Evolutionary conservation across 768 basidiomycete species (phyloP).

Genomic region (Glaciozyma antarctica): DNA sequence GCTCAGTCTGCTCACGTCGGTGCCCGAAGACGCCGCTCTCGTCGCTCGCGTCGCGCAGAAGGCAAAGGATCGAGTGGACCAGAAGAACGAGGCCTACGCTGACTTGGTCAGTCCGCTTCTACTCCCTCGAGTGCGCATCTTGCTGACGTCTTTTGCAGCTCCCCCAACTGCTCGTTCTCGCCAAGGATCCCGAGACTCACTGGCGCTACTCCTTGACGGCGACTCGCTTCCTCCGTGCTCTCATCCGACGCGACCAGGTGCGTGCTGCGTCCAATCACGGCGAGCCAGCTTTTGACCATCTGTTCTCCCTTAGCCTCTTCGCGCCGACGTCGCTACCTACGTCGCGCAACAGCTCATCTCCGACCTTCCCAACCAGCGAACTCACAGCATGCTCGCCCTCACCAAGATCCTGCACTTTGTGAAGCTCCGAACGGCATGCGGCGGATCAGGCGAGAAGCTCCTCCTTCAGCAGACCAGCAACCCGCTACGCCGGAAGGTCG

Average conservation of each 20-base stretch:
- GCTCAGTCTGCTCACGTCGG: constrained; percentile 13
- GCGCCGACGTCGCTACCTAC: constrained; percentile 24
- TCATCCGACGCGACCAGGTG: constrained; percentile 54
- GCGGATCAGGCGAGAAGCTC: constrained; percentile 49
- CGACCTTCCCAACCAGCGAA: constrained; percentile 31
- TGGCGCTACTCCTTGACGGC: constrained; percentile 72
- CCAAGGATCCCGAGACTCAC: constrained; percentile 55
- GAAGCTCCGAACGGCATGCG: constrained; percentile 66
- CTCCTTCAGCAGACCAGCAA: constrained; percentile 56
- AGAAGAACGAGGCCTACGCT: constrained; percentile 32
- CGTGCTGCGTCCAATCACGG: background rate
- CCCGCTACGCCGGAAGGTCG: constrained; percentile 51
- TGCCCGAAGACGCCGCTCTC: constrained; percentile 12
- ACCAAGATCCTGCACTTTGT: constrained; percentile 69
- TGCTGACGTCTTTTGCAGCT: constrained; percentile 38
- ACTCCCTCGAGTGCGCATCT: background rate
- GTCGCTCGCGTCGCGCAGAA: constrained; percentile 14
- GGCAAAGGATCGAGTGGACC: constrained; percentile 11
- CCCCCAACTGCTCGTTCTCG: constrained; percentile 49
- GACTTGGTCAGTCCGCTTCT: constrained; percentile 18
- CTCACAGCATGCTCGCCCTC: constrained; percentile 37
- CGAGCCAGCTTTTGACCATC: background rate
- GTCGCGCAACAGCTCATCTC: constrained; percentile 31
- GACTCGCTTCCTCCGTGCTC: constrained; percentile 55
- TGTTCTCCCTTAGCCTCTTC: constrained; percentile 17